Evolutionary conservation across 2,329 filamentous ascomycete species (phyloP), one percentile per base, ranked within the genome.

Genomic region (Phaeoacremonium minimum): DNA sequence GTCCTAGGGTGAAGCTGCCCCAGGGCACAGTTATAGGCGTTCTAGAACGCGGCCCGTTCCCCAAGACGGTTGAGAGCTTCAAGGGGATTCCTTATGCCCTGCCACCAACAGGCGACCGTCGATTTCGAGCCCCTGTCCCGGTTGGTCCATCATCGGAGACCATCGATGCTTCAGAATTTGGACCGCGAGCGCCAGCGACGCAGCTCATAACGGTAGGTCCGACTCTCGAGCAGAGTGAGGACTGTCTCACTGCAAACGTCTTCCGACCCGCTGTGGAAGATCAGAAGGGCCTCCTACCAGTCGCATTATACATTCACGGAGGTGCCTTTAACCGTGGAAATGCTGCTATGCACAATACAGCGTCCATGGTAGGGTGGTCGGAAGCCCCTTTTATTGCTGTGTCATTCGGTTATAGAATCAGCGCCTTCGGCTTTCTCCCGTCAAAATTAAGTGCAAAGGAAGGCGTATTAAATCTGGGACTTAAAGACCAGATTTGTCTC

Each of bases 371-470:
- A 13, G 66, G 63, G n/a, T 75, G 65, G 56, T 47, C 54, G 0
- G 54, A 49, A 8, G 47, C 61, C 36, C 66, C 67, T 1, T 63
- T 74, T 37, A 61, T 77, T 28, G 69, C 57, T 5, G 61, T 74
- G 2, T 66, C 61, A 20, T 65, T 73, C 48, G 66, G 66, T 45
- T 69, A 79, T 49, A 66, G 77, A 7, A 64, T 80, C 28, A 68
- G 70, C 7, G 71, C 72, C 4, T 64, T 82, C 48, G 81, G 81
- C 0, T 83, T 85, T 49, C 49, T 83, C n/a, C 67, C 67, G 17
- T 77, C 57, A 36, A 53, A 47, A 8, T 51, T 77, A 38, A 64
- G 70, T 39, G 56, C 66, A 7, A 66, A 67, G 17, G 71, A 73
- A 33, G 78, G 77, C 0, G 48, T 67, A 12, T 61, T 79, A 4